These are phyloP conservation scores for Mercurialis annua DNA, from an alignment of 345 rosid genomes.

Conservation along the genomic window DNA sequence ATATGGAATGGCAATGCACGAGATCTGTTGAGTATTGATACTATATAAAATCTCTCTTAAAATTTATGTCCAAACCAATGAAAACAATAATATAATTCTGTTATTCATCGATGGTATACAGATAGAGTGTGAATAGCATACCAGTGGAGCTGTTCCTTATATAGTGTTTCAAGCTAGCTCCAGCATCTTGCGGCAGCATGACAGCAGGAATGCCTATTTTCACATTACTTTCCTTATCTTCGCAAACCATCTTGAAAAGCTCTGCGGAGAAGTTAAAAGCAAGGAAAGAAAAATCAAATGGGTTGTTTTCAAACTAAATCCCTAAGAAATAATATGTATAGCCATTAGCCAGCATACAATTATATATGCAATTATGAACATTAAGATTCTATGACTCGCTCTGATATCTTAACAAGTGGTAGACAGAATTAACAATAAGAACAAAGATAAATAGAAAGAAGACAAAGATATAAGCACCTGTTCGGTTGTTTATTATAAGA, in stretches of 20 bases:
- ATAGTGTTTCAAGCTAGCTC: conserved; percentile 43
- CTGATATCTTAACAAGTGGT: background rate
- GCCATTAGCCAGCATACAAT: background rate
- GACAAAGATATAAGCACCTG: conserved; percentile 42
- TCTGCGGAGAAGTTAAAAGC: conserved; percentile 41
- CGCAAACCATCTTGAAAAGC: conserved; percentile 98
- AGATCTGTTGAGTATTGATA: background rate
- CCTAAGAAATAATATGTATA: background rate
- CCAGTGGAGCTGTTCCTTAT: conserved; percentile 41
- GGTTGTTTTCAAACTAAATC: background rate
- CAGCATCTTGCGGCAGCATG: conserved; percentile 97
- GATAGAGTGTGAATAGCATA: conserved; percentile 22
- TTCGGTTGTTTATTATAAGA: conserved; percentile 64
- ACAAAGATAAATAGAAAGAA: background rate
- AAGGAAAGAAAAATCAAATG: background rate
- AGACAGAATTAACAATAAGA: background rate
- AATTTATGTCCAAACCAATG: conserved; percentile 15
- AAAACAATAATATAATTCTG: background rate
- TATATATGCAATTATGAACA: background rate
- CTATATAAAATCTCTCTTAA: background rate
- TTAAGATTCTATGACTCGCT: background rate
- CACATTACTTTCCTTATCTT: conserved; percentile 61
- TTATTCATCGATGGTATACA: background rate
- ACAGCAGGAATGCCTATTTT: conserved; percentile 69
- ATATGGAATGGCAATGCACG: conserved; percentile 6